These are phyloP conservation scores for Microdochium nivale DNA, from an alignment of 2,329 filamentous ascomycete species.

Conservation along the genomic window DNA sequence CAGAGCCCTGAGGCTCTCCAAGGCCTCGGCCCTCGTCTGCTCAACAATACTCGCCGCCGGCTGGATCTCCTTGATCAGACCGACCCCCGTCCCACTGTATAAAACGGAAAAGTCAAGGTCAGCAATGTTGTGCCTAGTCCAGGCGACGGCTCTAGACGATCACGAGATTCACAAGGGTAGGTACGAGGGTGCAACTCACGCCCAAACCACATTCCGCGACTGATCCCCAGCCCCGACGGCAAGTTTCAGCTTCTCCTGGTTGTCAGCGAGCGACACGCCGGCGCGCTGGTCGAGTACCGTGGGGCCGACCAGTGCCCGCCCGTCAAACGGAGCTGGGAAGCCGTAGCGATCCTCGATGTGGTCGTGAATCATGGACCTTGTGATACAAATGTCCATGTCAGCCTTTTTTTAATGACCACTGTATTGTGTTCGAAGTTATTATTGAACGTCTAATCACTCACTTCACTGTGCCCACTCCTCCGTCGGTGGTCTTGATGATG, in stretches of 20 bases:
- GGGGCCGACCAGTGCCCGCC: slow-evolving; percentile 17
- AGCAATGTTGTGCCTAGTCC: too few species aligned
- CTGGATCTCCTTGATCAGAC: slow-evolving; percentile 14
- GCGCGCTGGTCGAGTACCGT: slow-evolving; percentile 13
- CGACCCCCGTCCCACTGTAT: slow-evolving; percentile 16
- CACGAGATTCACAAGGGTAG: too few species aligned
- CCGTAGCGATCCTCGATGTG: slow-evolving; percentile 15
- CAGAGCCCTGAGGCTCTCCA: slow-evolving; percentile 8
- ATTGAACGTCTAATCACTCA: slow-evolving; percentile 14
- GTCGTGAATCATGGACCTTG: slow-evolving; percentile 16
- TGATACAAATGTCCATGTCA: background rate
- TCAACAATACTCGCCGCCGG: slow-evolving; percentile 19
- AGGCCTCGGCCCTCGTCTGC: slow-evolving; percentile 14
- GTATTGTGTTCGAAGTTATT: too few species aligned
- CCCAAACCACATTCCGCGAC: slow-evolving; percentile 21
- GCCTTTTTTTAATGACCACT: too few species aligned
- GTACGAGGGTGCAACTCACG: slow-evolving; percentile 17
- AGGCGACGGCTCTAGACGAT: too few species aligned
- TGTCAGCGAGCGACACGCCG: slow-evolving; percentile 17
- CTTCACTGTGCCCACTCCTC: slow-evolving; percentile 24
- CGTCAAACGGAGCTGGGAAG: slow-evolving; percentile 21
- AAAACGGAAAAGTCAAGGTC: background rate
- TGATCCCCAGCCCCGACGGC: slow-evolving; percentile 14
- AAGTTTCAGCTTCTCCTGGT: slow-evolving; percentile 11
- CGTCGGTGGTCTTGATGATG: slow-evolving; percentile 21